phyloP scores from a whole-genome alignment of 192 early-diverging fungal species.

The Coemansia sp. region DNA sequence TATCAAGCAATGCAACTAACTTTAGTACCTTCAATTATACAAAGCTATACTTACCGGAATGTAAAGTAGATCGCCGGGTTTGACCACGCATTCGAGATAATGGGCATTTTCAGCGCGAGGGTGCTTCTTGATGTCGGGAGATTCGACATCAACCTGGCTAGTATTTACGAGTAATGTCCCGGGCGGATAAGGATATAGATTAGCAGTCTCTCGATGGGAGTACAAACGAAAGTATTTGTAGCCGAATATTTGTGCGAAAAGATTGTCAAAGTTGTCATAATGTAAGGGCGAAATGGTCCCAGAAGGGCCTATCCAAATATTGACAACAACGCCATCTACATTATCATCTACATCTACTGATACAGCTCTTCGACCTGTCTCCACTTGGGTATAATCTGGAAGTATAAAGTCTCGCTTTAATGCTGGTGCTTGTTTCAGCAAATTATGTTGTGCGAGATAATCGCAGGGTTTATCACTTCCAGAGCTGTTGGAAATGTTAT shows the following conservation, averaged over 20 bases:
- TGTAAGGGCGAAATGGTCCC: slow-evolving; percentile 85
- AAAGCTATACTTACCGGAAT: slow-evolving; percentile 68
- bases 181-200: slow-evolving; percentile 62
- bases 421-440: slow-evolving; percentile 73
- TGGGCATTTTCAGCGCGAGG: slow-evolving; percentile 58
- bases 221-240: slow-evolving; percentile 77
- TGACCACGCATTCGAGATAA: slow-evolving; percentile 69
- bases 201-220: slow-evolving; percentile 58
- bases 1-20: background rate
- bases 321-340: slow-evolving; percentile 38
- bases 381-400: slow-evolving; percentile 77
- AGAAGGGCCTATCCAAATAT: slow-evolving; percentile 80
- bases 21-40: background rate
- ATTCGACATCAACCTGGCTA: slow-evolving; percentile 71
- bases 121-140: slow-evolving; percentile 57
- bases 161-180: slow-evolving; percentile 67
- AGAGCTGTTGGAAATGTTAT: slow-evolving; percentile 23
- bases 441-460: slow-evolving; percentile 87
- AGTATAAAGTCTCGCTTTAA: slow-evolving; percentile 67
- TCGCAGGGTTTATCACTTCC: slow-evolving; percentile 12
- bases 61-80: slow-evolving; percentile 78
- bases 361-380: slow-evolving; percentile 24
- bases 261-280: slow-evolving; percentile 76
- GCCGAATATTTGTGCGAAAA: slow-evolving; percentile 84
- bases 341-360: background rate